Percentiles rank a stretch among this genome's conserved stretches.
Conservation (phyloP, 305 asterid species). For the Fraxinus sp. region DNA sequence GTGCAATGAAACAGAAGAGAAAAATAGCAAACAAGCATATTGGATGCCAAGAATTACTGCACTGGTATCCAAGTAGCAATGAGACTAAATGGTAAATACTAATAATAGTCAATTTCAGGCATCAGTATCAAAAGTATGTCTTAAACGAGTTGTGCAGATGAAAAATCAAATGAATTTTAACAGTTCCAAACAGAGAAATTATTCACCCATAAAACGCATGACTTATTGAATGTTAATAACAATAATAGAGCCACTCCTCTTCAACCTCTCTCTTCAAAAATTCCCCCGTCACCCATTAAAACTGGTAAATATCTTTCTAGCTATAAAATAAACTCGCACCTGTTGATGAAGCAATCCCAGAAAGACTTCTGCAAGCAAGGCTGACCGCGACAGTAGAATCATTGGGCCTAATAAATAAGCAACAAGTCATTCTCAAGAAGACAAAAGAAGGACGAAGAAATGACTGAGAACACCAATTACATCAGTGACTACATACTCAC, state of each 20-base stretch:
- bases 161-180: not conserved
- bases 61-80: not conserved
- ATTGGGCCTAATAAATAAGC: constrained; percentile 56
- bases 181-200: not conserved
- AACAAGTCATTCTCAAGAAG: constrained; percentile 1
- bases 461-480: not conserved
- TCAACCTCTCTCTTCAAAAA: not conserved
- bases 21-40: not conserved
- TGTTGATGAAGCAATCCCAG: constrained; percentile 95
- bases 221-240: not conserved
- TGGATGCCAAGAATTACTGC: not conserved
- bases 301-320: not conserved
- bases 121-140: not conserved
- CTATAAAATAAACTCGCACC: constrained; percentile 37
- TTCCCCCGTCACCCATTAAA: not conserved
- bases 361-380: constrained; percentile 94
- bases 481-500: constrained; percentile 31
- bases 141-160: not conserved
- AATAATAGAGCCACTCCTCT: not conserved
- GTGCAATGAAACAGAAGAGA: not conserved
- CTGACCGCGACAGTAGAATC: constrained; percentile 71
- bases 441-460: not conserved
- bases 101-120: not conserved
- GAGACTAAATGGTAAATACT: not conserved
- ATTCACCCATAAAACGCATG: not conserved